phyloP scores from a whole-genome alignment of 176 grass and related monocot genomes.

The Aechmea fasciata region DNA sequence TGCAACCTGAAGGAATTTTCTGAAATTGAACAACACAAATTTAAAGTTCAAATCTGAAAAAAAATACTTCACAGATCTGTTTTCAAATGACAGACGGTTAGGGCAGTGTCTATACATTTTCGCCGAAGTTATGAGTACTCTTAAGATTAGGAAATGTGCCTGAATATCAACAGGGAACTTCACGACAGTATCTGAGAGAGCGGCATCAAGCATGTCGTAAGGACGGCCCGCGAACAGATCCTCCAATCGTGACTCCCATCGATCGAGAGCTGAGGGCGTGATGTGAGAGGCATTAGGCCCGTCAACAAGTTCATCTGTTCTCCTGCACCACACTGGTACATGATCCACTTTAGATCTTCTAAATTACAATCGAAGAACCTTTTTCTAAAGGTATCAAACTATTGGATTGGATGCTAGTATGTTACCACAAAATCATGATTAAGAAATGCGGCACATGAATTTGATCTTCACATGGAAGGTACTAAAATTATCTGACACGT shows the following conservation, averaged over 20 bases:
- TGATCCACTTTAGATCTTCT: not conserved
- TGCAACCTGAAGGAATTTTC: no score
- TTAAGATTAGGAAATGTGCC: constrained; percentile 20
- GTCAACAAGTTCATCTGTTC: constrained; percentile 89
- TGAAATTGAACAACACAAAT: no score
- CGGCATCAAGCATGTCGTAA: constrained; percentile 95
- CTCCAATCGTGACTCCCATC: constrained; percentile 79
- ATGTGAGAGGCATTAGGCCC: constrained; percentile 84
- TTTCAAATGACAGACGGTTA: no score
- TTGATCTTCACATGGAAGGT: no score
- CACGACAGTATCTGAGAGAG: constrained; percentile 58
- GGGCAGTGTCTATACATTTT: no score
- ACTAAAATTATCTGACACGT: no score
- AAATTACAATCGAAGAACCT: no score
- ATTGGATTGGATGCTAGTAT: no score
- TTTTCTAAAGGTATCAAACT: no score
- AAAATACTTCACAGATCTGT: no score
- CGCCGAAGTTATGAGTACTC: not conserved
- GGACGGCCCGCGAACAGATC: constrained; percentile 63
- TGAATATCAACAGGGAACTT: constrained; percentile 75
- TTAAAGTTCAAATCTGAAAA: no score
- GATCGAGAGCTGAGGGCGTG: constrained; percentile 62
- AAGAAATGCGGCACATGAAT: not conserved
- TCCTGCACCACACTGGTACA: constrained; percentile 81
- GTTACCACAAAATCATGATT: no score